phyloP scores from a whole-genome alignment of 345 rosid genomes.

The Eutrema heterophyllum region DNA sequence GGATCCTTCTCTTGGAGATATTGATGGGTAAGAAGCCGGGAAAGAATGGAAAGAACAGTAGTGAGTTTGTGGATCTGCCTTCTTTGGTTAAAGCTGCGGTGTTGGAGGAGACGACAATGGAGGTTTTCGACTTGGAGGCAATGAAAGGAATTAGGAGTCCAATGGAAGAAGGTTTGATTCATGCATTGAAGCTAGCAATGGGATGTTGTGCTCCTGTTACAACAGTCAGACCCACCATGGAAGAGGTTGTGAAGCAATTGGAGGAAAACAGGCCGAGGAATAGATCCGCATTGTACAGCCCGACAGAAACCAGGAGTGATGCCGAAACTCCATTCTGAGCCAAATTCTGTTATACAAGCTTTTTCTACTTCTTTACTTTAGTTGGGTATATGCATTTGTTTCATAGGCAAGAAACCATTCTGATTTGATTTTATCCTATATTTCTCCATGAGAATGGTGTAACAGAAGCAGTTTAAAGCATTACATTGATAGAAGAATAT shows the following conservation, averaged over 20 bases:
- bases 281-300: constrained; percentile 92
- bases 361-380: constrained; percentile 6
- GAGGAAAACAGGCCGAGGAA: constrained; percentile 97
- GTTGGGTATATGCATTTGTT: constrained; percentile 21
- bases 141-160: constrained; percentile 86
- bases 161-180: constrained; percentile 96
- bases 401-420: constrained; percentile 8
- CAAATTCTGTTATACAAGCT: not conserved
- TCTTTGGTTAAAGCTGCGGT: constrained; percentile 90
- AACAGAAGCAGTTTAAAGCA: constrained; percentile 5
- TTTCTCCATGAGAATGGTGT: constrained; percentile 5
- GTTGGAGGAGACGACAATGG: constrained; percentile 94
- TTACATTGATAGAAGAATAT: constrained; percentile 29
- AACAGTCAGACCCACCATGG: constrained; percentile 87
- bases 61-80: constrained; percentile 69
- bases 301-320: constrained; percentile 81
- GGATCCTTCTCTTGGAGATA: constrained; percentile 85
- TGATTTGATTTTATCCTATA: not conserved
- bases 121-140: constrained; percentile 81
- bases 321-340: constrained; percentile 74
- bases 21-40: constrained; percentile 92
- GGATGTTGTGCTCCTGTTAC: constrained; percentile 98
- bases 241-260: constrained; percentile 92
- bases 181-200: constrained; percentile 96
- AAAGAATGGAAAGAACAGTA: constrained; percentile 52